A percentile compares a stretch with the other conserved stretches of the same genome.
These are phyloP conservation scores for Porogramme epimiltina DNA, from an alignment of 1,284 basidiomycete genomes.

Conservation along the genomic window DNA sequence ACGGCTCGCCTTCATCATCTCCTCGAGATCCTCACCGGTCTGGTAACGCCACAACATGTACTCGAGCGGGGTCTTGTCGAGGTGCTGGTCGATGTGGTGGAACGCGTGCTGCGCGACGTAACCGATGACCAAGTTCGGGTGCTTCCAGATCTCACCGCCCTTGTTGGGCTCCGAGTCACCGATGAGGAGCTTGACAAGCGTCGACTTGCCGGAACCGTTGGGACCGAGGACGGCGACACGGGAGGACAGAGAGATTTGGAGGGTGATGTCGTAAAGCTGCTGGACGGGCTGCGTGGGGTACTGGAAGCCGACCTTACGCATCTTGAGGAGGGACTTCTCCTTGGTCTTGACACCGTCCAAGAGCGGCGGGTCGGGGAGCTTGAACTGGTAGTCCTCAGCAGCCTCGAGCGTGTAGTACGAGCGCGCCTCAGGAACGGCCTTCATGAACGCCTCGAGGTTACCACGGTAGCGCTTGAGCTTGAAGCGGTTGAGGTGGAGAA, in stretches of 20 bases:
- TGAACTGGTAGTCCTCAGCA: conserved; percentile 95
- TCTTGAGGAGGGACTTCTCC: conserved; percentile 97
- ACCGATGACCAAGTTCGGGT: conserved; percentile 98
- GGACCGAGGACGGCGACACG: conserved; percentile 97
- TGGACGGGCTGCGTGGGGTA: conserved; percentile 86
- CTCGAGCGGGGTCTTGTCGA: conserved; percentile 97
- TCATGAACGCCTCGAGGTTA: conserved; percentile 96
- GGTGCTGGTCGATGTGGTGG: conserved; percentile 98
- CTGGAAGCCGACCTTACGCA: conserved; percentile 97
- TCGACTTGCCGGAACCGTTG: conserved; percentile 98
- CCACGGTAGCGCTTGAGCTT: conserved; percentile 97
- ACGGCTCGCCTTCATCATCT: conserved; percentile 90
- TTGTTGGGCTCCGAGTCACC: conserved; percentile 97
- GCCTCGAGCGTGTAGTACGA: conserved; percentile 97
- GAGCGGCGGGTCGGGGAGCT: conserved; percentile 93
- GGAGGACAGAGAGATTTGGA: conserved; percentile 96
- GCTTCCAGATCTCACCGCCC: conserved; percentile 98
- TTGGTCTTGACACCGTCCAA: conserved; percentile 99
- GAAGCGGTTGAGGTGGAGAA: conserved; percentile 99
- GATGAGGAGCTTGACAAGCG: conserved; percentile 97
- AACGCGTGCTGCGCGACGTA: conserved; percentile 99
- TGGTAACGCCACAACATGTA: conserved; percentile 99
- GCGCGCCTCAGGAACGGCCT: conserved; percentile 95
- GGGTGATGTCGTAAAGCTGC: conserved; percentile 92
- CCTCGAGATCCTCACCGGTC: conserved; percentile 97